Conservation (phyloP, 1,139 yeast genomes). For the Nakaseomyces glabratus region DNA sequence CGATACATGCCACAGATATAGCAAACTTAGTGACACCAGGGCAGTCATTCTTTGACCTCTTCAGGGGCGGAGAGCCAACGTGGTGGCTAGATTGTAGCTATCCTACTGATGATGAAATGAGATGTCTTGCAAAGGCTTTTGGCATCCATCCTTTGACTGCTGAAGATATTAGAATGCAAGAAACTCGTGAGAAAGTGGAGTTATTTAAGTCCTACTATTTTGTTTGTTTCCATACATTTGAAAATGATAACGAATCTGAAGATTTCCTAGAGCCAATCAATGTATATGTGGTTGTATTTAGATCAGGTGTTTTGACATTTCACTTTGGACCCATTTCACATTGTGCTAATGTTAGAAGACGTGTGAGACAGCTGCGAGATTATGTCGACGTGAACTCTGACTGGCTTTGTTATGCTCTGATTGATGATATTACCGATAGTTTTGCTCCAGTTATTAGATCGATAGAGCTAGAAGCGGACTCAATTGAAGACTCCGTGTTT, state of each 20-base stretch:
- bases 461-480: slow-evolving; percentile 85
- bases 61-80: slow-evolving; percentile 39
- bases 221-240: slow-evolving; percentile 77
- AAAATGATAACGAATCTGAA: slow-evolving; percentile 64
- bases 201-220: slow-evolving; percentile 65
- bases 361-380: slow-evolving; percentile 83
- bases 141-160: slow-evolving; percentile 82
- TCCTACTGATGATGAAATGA: slow-evolving; percentile 63
- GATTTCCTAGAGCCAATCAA: slow-evolving; percentile 82
- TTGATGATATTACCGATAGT: slow-evolving; percentile 90
- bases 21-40: slow-evolving; percentile 63
- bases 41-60: slow-evolving; percentile 55
- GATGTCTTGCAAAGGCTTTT: slow-evolving; percentile 55
- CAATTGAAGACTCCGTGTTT: slow-evolving; percentile 78
- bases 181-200: slow-evolving; percentile 78
- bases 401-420: slow-evolving; percentile 88
- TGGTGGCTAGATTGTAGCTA: slow-evolving; percentile 76
- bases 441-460: slow-evolving; percentile 86
- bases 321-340: slow-evolving; percentile 78
- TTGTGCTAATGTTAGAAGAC: slow-evolving; percentile 79
- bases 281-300: slow-evolving; percentile 79
- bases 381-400: slow-evolving; percentile 83
- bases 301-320: slow-evolving; percentile 75
- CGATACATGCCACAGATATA: slow-evolving; percentile 81
- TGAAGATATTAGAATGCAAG: slow-evolving; percentile 78